Percentiles rank a stretch among this genome's conserved stretches.
phyloP scores from a whole-genome alignment of 495 filamentous ascomycete genomes.

The Poronia punctata region DNA sequence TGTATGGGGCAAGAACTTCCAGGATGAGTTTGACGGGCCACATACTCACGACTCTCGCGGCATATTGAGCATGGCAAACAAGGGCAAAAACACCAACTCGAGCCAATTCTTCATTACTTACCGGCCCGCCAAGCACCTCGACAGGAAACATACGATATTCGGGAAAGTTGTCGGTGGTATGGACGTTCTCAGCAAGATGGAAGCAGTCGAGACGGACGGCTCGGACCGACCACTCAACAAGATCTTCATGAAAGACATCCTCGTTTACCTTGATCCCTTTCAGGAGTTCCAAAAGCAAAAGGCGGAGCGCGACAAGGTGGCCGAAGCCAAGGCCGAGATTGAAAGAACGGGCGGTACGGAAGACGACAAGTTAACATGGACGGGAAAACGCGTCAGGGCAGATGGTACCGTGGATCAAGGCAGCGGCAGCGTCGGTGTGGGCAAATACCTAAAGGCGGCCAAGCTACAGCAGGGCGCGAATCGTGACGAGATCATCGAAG shows the following conservation, averaged over 20 bases:
- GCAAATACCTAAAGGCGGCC: slow-evolving; percentile 70
- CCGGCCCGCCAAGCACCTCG: slow-evolving; percentile 71
- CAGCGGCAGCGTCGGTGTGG: slow-evolving; percentile 50
- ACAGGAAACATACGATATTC: slow-evolving; percentile 95
- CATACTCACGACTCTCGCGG: slow-evolving; percentile 71
- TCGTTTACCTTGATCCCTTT: slow-evolving; percentile 91
- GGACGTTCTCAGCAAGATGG: slow-evolving; percentile 66
- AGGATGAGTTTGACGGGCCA: slow-evolving; percentile 89
- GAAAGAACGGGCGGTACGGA: slow-evolving; percentile 50
- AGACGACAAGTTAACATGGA: slow-evolving; percentile 86
- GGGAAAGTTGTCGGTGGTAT: slow-evolving; percentile 72
- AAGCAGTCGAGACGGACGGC: slow-evolving; percentile 61
- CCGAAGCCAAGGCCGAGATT: slow-evolving; percentile 46
- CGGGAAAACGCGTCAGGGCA: slow-evolving; percentile 69
- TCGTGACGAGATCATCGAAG: slow-evolving; percentile 53
- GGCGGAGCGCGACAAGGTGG: slow-evolving; percentile 40
- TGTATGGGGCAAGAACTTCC: slow-evolving; percentile 85
- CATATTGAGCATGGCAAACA: slow-evolving; percentile 91
- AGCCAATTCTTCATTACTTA: slow-evolving; percentile 96
- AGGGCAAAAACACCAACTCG: slow-evolving; percentile 94
- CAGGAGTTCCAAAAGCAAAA: slow-evolving; percentile 77
- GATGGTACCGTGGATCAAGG: slow-evolving; percentile 47
- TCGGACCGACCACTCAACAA: slow-evolving; percentile 66
- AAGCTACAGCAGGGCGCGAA: slow-evolving; percentile 30
- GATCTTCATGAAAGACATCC: slow-evolving; percentile 71